These are phyloP conservation scores for Macadamia integrifolia DNA, from an alignment of 164 flowering plant species.

Conservation along the genomic window DNA sequence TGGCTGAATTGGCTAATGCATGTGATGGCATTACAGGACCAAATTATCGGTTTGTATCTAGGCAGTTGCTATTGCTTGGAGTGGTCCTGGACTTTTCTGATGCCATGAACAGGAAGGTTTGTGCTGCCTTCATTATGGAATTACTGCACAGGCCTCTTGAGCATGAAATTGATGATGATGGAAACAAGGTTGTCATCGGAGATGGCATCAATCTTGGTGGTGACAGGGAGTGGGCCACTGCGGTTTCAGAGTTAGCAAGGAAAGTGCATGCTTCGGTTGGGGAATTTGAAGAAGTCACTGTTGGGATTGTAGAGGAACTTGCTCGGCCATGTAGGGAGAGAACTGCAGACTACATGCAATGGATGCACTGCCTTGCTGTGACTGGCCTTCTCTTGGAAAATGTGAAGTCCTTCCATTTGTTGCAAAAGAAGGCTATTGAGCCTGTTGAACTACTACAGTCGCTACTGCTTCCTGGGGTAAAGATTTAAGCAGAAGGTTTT, in stretches of 20 bases:
- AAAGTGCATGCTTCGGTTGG: conserved; percentile 80
- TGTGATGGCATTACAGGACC: conserved; percentile 48
- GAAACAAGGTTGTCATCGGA: conserved; percentile 64
- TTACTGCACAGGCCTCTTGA: conserved; percentile 67
- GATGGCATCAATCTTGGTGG: conserved; percentile 98
- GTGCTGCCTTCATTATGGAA: conserved; percentile 60
- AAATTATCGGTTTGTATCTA: conserved; percentile 62
- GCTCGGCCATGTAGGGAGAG: conserved; percentile 93
- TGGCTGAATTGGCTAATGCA: conserved; percentile 9
- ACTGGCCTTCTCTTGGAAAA: conserved; percentile 70
- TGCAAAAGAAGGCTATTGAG: conserved; percentile 52
- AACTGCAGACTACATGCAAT: conserved; percentile 79
- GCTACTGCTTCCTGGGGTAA: conserved; percentile 86
- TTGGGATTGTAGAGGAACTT: conserved; percentile 63
- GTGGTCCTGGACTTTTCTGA: conserved; percentile 93
- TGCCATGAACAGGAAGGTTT: conserved; percentile 66
- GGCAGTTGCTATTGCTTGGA: conserved; percentile 88
- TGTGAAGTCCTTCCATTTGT: conserved; percentile 39
- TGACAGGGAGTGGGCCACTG: conserved; percentile 80
- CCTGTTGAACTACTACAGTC: conserved; percentile 66
- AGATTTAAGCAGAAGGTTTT: conserved; percentile 1
- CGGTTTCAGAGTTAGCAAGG: conserved; percentile 63
- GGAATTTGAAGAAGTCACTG: conserved; percentile 81
- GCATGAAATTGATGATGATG: conserved; percentile 75
- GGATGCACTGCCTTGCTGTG: conserved; percentile 95